A percentile compares a stretch with the other conserved stretches of the same genome.
Evolutionary conservation across 805 yeast species (phyloP).

Genomic region (Candida taoyuanica): DNA sequence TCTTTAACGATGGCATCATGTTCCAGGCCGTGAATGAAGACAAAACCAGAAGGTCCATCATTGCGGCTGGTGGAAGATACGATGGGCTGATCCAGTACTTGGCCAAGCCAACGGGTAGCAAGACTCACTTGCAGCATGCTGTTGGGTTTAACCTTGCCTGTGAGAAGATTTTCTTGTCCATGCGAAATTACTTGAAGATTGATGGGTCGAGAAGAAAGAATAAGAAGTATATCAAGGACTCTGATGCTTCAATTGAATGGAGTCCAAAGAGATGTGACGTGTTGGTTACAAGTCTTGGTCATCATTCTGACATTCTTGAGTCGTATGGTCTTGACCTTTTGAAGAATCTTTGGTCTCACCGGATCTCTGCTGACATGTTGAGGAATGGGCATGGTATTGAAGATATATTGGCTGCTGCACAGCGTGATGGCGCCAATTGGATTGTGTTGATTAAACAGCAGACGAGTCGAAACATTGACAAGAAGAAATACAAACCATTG

Average conservation of each 20-base stretch:
- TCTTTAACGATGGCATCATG: constrained; percentile 80
- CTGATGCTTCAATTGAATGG: constrained; percentile 39
- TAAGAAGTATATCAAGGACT: constrained; percentile 31
- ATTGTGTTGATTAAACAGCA: constrained; percentile 74
- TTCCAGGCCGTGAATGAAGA: constrained; percentile 78
- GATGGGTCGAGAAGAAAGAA: constrained; percentile 29
- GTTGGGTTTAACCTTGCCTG: constrained; percentile 87
- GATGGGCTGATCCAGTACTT: constrained; percentile 66
- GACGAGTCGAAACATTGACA: constrained; percentile 25
- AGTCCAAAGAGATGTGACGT: constrained; percentile 72
- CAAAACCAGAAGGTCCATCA: constrained; percentile 36
- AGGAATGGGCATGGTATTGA: constrained; percentile 48
- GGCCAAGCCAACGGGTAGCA: constrained; percentile 48
- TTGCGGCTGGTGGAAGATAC: constrained; percentile 94
- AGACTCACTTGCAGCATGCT: constrained; percentile 44
- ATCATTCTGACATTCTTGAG: constrained; percentile 42
- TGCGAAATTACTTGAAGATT: constrained; percentile 43
- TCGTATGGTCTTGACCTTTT: constrained; percentile 62
- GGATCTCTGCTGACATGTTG: constrained; percentile 74
- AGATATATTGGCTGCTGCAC: constrained; percentile 60
- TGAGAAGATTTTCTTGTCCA: constrained; percentile 53
- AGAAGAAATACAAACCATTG: constrained; percentile 68
- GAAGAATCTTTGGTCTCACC: constrained; percentile 65
- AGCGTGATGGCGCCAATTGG: constrained; percentile 69
- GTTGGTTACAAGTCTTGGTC: constrained; percentile 64